Evolutionary conservation across 2,329 filamentous ascomycete genomes (phyloP).

Genomic region (Sclerotiophoma versabilis): DNA sequence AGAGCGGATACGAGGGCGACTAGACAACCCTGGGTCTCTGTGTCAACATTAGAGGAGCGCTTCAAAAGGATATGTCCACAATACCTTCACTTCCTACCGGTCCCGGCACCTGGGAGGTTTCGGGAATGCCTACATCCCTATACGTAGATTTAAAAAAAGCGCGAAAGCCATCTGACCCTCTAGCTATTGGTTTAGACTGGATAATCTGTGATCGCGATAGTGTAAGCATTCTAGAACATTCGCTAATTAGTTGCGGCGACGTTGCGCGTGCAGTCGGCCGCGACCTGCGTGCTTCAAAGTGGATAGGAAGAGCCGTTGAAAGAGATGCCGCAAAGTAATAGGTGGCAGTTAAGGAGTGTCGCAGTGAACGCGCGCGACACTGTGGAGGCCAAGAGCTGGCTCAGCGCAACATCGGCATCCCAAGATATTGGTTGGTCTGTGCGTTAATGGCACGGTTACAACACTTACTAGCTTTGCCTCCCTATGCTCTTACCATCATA

Average conservation of each 20-base stretch:
- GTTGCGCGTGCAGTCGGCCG: not conserved
- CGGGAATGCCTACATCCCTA: not conserved
- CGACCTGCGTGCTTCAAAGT: not conserved
- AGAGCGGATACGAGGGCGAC: not conserved
- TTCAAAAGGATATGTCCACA: not conserved
- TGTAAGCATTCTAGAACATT: not conserved
- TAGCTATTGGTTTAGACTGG: conserved; percentile 6
- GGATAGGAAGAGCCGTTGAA: not conserved
- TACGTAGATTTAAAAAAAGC: not conserved
- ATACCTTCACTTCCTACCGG: not conserved
- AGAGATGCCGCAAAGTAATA: not conserved
- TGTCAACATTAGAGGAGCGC: not conserved
- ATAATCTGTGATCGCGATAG: not conserved
- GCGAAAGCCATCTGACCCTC: conserved; percentile 1
- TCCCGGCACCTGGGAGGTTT: not conserved
- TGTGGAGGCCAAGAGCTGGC: no score
- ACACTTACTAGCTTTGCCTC: no score
- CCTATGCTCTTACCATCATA: not conserved
- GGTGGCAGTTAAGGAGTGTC: not conserved
- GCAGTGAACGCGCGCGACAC: no score
- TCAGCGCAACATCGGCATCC: no score
- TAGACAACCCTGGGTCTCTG: not conserved
- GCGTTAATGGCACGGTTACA: no score
- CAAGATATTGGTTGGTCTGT: no score
- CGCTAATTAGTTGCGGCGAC: not conserved